Evolutionary conservation across 2,329 filamentous ascomycete genomes (phyloP).

Genomic region (Fusarium pseudocircinatum): DNA sequence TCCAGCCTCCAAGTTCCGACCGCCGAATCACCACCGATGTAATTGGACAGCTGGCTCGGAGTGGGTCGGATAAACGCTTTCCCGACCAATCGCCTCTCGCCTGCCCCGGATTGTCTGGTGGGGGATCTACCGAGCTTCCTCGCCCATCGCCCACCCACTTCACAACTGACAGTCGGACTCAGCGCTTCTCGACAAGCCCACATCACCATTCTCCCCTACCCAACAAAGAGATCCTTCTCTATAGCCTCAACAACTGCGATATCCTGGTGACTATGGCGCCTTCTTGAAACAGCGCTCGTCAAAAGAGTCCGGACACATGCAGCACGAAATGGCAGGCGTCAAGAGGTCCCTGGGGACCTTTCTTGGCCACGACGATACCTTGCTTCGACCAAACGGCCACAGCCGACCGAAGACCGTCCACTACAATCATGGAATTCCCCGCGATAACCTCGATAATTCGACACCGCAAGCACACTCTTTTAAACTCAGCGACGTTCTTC

Average conservation of each 20-base stretch:
- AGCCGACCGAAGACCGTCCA: slow-evolving; percentile 20
- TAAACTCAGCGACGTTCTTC: slow-evolving; percentile 15
- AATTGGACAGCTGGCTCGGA: slow-evolving; percentile 16
- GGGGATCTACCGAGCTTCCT: slow-evolving; percentile 24
- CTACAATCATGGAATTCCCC: slow-evolving; percentile 22
- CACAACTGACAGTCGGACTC: slow-evolving; percentile 7
- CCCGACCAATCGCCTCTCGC: slow-evolving; percentile 32
- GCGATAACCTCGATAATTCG: slow-evolving; percentile 26
- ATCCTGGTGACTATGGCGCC: slow-evolving; percentile 22
- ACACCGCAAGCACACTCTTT: slow-evolving; percentile 20
- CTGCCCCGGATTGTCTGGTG: slow-evolving; percentile 21
- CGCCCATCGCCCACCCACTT: slow-evolving; percentile 10
- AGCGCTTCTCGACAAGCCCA: slow-evolving; percentile 5
- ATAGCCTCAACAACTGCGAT: background rate
- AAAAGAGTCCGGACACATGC: slow-evolving; percentile 29
- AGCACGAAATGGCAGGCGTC: slow-evolving; percentile 49
- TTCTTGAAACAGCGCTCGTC: slow-evolving; percentile 26
- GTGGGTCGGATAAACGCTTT: slow-evolving; percentile 41
- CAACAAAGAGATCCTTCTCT: background rate
- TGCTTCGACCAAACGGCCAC: slow-evolving; percentile 27
- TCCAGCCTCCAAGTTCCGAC: slow-evolving; percentile 23
- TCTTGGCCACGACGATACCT: slow-evolving; percentile 44
- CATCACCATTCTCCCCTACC: background rate
- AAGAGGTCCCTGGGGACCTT: slow-evolving; percentile 53
- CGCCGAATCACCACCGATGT: slow-evolving; percentile 17